A percentile compares a stretch with the other conserved stretches of the same genome.
Evolutionary conservation across 495 filamentous ascomycete species (phyloP).

Genomic region (Penicillium roqueforti): DNA sequence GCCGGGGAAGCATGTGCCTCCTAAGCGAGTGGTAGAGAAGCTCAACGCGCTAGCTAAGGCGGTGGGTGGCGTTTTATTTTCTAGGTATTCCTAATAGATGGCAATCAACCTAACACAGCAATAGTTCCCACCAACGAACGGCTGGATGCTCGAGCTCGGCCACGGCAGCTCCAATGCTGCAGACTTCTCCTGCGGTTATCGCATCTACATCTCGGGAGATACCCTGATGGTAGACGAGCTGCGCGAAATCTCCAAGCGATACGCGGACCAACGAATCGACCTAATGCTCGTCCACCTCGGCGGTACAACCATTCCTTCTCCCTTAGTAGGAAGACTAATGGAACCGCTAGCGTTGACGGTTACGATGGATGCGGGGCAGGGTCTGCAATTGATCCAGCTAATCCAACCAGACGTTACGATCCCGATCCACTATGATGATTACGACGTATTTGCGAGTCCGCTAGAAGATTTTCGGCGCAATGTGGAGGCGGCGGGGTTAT

Average conservation of each 20-base stretch:
- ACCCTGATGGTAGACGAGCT: conserved; percentile 64
- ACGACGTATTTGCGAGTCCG: conserved; percentile 57
- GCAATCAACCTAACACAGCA: background rate
- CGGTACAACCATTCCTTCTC: conserved; percentile 60
- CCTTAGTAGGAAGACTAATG: conserved; percentile 27
- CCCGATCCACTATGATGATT: conserved; percentile 70
- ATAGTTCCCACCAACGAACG: conserved; percentile 64
- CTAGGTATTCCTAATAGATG: background rate
- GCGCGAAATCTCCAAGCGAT: conserved; percentile 52
- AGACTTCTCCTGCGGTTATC: conserved; percentile 48
- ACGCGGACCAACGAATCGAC: conserved; percentile 51
- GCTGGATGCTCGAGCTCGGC: conserved; percentile 68
- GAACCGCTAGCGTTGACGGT: conserved; percentile 56
- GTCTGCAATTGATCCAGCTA: conserved; percentile 55
- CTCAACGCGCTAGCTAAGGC: conserved; percentile 57
- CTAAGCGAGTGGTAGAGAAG: conserved; percentile 36
- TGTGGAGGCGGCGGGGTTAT: conserved; percentile 48
- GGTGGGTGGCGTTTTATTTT: conserved; percentile 31
- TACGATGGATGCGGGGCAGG: conserved; percentile 68
- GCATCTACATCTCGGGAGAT: conserved; percentile 71
- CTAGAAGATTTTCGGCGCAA: conserved; percentile 57
- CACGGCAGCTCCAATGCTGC: conserved; percentile 22
- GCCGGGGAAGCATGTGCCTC: conserved; percentile 68
- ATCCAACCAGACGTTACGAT: conserved; percentile 61
- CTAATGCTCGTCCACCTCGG: conserved; percentile 67